These are phyloP conservation scores for Picea glauca DNA, from an alignment of 75 land plant species.

Conservation along the genomic window DNA sequence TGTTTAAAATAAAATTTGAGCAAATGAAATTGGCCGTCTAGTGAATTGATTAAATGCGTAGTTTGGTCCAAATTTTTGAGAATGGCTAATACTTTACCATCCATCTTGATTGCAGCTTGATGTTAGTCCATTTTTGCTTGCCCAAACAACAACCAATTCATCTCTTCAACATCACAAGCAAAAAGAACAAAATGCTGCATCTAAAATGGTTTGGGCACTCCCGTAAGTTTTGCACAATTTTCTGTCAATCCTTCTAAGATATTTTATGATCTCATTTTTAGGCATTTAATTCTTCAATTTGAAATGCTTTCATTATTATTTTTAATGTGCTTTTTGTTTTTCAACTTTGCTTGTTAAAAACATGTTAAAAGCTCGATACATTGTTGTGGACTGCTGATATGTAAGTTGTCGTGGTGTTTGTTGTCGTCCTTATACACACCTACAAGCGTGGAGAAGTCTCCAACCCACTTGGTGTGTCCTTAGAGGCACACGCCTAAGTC, in stretches of 20 bases:
- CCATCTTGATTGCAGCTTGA: conserved; percentile 53
- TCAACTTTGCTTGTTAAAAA: not conserved
- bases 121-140: conserved; percentile 75
- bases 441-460: too few species aligned
- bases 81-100: conserved; percentile 11
- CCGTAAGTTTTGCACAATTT: conserved; percentile 55
- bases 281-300: not conserved
- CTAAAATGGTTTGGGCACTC: conserved; percentile 58
- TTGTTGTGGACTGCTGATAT: not conserved
- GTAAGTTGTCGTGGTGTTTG: too few species aligned
- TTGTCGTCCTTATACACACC: too few species aligned
- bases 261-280: too few species aligned
- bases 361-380: not conserved
- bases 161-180: conserved; percentile 5
- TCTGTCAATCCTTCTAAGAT: not conserved
- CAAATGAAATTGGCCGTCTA: too few species aligned
- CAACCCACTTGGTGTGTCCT: too few species aligned
- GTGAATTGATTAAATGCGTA: too few species aligned
- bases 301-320: not conserved
- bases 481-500: too few species aligned
- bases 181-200: conserved; percentile 12
- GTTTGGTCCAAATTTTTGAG: not conserved
- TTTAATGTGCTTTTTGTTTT: not conserved
- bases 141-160: conserved; percentile 27
- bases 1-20: too few species aligned